Conservation (phyloP, 495 filamentous ascomycete genomes). For the Aspergillus hancockii region DNA sequence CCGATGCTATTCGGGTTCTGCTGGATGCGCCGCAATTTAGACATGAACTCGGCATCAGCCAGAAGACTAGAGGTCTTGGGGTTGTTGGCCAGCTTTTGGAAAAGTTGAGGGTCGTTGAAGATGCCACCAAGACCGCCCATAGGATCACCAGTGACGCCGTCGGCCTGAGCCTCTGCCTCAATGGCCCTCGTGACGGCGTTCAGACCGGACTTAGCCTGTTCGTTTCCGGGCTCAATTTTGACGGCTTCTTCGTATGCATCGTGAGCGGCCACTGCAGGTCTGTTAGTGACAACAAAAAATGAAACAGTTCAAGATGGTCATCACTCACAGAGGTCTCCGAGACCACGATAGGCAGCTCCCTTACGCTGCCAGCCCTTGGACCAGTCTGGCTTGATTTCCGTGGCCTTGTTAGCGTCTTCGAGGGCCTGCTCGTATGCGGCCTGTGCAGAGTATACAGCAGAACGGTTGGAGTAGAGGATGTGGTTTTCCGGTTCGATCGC, state of each 20-base stretch:
- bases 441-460: constrained; percentile 91
- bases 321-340: constrained; percentile 72
- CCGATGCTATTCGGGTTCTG: constrained; percentile 79
- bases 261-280: constrained; percentile 62
- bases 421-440: constrained; percentile 82
- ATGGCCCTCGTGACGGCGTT: constrained; percentile 85
- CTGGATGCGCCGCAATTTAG: constrained; percentile 77
- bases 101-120: constrained; percentile 88
- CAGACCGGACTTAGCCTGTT: constrained; percentile 86
- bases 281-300: constrained; percentile 9
- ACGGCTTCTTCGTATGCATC: constrained; percentile 92
- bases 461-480: constrained; percentile 96
- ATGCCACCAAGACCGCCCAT: constrained; percentile 78
- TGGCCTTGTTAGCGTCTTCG: constrained; percentile 88
- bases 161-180: constrained; percentile 69
- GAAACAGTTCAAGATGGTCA: neutral
- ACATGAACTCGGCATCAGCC: constrained; percentile 86
- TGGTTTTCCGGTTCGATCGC: constrained; percentile 86
- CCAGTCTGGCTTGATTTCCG: constrained; percentile 95
- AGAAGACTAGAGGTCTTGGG: constrained; percentile 88
- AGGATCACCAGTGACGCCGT: constrained; percentile 67
- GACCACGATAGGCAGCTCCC: constrained; percentile 84
- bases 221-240: constrained; percentile 87
- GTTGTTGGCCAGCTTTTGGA: constrained; percentile 88
- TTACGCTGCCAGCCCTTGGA: constrained; percentile 93